Evolutionary conservation across 306 rosid species (phyloP).

Genomic region (Acacia confusa): DNA sequence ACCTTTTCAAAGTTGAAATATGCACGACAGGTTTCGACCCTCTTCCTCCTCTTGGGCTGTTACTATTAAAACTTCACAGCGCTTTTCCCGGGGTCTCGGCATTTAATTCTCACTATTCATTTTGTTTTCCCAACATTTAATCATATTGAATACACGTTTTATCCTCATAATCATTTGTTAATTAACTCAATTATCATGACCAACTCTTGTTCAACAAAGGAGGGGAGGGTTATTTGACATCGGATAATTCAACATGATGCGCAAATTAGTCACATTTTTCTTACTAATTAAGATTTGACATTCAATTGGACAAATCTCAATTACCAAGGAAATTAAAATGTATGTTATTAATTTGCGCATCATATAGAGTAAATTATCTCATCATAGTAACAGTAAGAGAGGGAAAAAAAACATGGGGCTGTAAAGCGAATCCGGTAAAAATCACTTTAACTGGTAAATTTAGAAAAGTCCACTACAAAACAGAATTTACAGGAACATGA

Average conservation of each 20-base stretch:
- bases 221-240: background rate
- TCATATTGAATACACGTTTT: background rate
- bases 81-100: background rate
- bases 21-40: background rate
- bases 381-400: background rate
- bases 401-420: background rate
- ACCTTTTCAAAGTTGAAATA: background rate
- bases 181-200: background rate
- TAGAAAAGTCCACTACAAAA: background rate
- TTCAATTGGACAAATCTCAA: background rate
- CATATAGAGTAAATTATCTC: background rate
- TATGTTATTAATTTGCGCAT: background rate
- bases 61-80: background rate
- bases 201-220: background rate
- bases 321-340: background rate
- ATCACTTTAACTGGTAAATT: background rate
- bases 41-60: background rate
- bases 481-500: conserved; percentile 7
- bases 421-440: background rate
- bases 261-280: too few relatives aligned
- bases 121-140: background rate
- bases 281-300: too few relatives aligned
- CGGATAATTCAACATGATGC: too few relatives aligned
- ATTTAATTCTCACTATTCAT: background rate
- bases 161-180: background rate